phyloP scores from a whole-genome alignment of 2,329 filamentous ascomycete species.

The Aspergillus cejpii region DNA sequence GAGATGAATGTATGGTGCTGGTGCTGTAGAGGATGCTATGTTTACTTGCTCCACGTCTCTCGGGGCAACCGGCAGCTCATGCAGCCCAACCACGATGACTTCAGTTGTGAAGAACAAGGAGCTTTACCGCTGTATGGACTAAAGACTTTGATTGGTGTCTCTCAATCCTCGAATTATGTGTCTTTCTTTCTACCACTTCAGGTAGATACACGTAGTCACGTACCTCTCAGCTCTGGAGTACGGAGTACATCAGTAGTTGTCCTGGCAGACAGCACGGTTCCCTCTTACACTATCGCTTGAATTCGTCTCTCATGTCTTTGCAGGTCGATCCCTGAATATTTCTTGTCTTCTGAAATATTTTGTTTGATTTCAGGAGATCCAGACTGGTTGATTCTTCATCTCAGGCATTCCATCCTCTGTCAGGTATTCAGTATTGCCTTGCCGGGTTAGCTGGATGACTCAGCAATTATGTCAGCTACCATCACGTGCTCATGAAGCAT shows the following conservation, averaged over 20 bases:
- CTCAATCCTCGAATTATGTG: neutral
- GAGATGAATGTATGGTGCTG: conserved; percentile 12
- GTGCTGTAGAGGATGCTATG: conserved; percentile 11
- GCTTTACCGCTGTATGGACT: neutral
- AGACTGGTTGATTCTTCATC: too few species aligned
- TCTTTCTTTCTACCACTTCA: too few species aligned
- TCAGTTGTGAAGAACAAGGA: neutral
- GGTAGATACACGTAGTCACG: too few species aligned
- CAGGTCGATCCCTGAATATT: neutral
- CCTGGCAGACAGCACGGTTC: neutral
- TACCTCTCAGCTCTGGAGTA: too few species aligned
- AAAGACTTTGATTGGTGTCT: neutral
- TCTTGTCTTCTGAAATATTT: too few species aligned
- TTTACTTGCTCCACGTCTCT: conserved; percentile 26
- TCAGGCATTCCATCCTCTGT: too few species aligned
- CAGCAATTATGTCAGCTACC: neutral
- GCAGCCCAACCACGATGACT: conserved; percentile 3
- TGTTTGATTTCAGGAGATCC: too few species aligned
- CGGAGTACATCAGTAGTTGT: too few species aligned
- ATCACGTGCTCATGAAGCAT: neutral
- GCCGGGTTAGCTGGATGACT: neutral
- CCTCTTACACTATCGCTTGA: neutral
- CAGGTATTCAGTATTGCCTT: too few species aligned
- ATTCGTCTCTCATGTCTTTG: neutral
- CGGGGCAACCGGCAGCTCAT: conserved; percentile 22